Conservation (phyloP, 495 filamentous ascomycete genomes). For the Penicillium paxilli region DNA sequence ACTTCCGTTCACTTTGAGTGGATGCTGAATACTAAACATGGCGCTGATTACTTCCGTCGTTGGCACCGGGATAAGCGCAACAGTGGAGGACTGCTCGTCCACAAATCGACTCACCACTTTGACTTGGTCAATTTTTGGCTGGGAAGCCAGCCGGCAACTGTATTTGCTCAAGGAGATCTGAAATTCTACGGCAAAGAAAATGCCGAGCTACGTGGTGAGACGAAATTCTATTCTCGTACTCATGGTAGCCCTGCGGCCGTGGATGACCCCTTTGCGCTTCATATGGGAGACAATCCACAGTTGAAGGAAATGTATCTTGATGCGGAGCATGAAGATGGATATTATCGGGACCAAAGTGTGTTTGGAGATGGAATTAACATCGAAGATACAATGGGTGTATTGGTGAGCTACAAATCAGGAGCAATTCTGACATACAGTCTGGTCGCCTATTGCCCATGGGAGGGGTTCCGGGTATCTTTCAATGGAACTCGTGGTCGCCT, state of each 20-base stretch:
- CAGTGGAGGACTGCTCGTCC: constrained; percentile 50
- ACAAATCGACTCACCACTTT: constrained; percentile 38
- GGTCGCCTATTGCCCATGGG: constrained; percentile 35
- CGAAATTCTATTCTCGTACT: constrained; percentile 30
- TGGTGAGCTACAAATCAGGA: constrained; percentile 49
- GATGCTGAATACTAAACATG: constrained; percentile 59
- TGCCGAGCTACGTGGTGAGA: constrained; percentile 31
- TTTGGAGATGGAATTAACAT: constrained; percentile 61
- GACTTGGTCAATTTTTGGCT: constrained; percentile 39
- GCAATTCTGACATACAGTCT: constrained; percentile 34
- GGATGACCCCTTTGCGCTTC: constrained; percentile 47
- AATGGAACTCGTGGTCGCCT: constrained; percentile 32
- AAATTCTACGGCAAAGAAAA: constrained; percentile 38
- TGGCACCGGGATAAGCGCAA: constrained; percentile 62
- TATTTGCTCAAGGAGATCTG: constrained; percentile 34
- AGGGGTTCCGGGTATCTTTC: constrained; percentile 34
- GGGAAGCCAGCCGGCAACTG: constrained; percentile 21
- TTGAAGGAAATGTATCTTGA: constrained; percentile 57
- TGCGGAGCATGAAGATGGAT: constrained; percentile 59
- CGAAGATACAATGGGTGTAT: constrained; percentile 59
- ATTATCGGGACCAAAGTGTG: constrained; percentile 58
- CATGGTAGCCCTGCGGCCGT: constrained; percentile 25
- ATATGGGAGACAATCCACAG: constrained; percentile 47
- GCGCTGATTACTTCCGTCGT: constrained; percentile 61
- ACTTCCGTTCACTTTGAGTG: constrained; percentile 60